These are phyloP conservation scores for Clarireedia paspali DNA, from an alignment of 2,329 filamentous ascomycete genomes.

Conservation along the genomic window DNA sequence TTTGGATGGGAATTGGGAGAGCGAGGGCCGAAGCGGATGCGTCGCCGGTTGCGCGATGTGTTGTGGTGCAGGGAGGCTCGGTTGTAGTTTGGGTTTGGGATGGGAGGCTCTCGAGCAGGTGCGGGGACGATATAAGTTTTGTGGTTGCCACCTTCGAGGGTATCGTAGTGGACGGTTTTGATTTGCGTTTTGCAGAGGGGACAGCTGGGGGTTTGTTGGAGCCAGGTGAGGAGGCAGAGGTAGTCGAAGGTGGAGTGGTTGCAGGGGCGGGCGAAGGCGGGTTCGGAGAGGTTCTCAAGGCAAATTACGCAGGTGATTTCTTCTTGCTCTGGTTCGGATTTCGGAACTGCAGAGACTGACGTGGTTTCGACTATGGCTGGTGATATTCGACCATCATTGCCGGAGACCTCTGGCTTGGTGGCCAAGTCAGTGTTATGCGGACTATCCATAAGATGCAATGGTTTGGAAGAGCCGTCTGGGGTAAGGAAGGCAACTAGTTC, in stretches of 20 bases:
- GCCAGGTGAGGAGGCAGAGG: conserved; percentile 74
- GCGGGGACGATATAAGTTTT: conserved; percentile 43
- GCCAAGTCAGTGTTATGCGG: conserved; percentile 30
- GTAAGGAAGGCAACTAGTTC: not conserved
- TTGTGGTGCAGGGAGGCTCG: not conserved
- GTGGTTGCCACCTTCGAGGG: conserved; percentile 42
- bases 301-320: conserved; percentile 74
- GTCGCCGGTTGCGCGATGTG: not conserved
- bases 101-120: not conserved
- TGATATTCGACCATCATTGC: conserved; percentile 11
- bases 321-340: conserved; percentile 24
- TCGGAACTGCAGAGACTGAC: conserved; percentile 14
- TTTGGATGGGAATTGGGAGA: not conserved
- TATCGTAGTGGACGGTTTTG: conserved; percentile 57
- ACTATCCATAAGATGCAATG: conserved; percentile 25
- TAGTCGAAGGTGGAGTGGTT: conserved; percentile 79
- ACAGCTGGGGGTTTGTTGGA: conserved; percentile 63
- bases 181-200: conserved; percentile 65
- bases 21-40: not conserved
- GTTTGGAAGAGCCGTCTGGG: not conserved
- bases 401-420: conserved; percentile 35
- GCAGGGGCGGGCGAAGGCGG: conserved; percentile 68
- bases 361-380: not conserved
- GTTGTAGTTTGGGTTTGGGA: no score
- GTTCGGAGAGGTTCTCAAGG: conserved; percentile 65